Evolutionary conservation across 768 basidiomycete species (phyloP).

Genomic region (Serendipita sp.): DNA sequence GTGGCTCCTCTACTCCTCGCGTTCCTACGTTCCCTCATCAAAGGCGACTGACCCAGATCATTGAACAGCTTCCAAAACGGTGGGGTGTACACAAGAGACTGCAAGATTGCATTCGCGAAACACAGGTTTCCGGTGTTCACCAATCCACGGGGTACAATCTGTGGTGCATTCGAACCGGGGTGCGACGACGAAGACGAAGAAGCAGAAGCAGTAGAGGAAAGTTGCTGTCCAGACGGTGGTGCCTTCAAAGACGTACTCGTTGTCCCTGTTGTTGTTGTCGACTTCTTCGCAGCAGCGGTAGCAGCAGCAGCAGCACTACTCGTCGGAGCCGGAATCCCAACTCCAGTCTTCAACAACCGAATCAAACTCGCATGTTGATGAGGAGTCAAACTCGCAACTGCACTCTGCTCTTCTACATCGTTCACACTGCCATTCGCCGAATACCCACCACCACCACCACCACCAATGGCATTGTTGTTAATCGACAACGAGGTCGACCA

Average conservation of each 20-base stretch:
- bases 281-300: constrained; percentile 18
- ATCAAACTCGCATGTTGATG: constrained; percentile 47
- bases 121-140: constrained; percentile 96
- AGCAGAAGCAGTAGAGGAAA: constrained; percentile 20
- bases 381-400: constrained; percentile 10
- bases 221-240: constrained; percentile 24
- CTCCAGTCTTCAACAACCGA: constrained; percentile 57
- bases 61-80: constrained; percentile 68
- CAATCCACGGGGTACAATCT: constrained; percentile 58
- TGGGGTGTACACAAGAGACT: constrained; percentile 76
- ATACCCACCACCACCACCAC: too few species aligned
- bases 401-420: not conserved
- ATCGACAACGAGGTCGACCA: not conserved
- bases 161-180: constrained; percentile 12
- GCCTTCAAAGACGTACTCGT: constrained; percentile 33
- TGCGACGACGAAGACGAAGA: constrained; percentile 11
- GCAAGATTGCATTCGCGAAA: constrained; percentile 89
- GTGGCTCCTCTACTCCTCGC: not conserved
- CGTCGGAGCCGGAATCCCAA: constrained; percentile 19
- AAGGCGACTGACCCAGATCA: constrained; percentile 40
- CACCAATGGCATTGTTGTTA: too few species aligned
- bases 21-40: not conserved
- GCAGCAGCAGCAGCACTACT: constrained; percentile 10
- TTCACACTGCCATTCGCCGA: too few species aligned
- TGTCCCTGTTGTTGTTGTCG: constrained; percentile 12